Evolutionary conservation across 1,284 basidiomycete genomes (phyloP), one percentile per base, ranked within the genome.

Genomic region (Ganoderma sp.): DNA sequence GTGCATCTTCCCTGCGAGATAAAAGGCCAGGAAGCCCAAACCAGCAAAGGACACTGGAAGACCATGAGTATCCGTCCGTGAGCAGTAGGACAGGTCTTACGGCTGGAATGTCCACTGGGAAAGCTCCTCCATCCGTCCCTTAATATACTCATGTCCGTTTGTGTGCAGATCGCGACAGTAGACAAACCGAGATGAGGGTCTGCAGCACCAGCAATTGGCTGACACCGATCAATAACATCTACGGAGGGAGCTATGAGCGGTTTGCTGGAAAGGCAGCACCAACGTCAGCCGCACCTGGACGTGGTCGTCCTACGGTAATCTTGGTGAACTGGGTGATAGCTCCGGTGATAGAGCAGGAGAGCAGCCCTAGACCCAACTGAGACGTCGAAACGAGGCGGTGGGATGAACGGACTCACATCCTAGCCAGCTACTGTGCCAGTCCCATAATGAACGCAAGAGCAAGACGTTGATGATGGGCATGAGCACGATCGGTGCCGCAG

Each of bases 81-180:
- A 25, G 48, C 22, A 22, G 22, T 52, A 10, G 48, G 14, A 10
- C 10, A 0, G 68, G 8, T 84, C 87, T 54, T 80, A 95, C 88
- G 78, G 75, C 93, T 94, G 0, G 94, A 90, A 81, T 99, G 97
- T 0, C 97, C 97, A 62, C 93, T 96, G 5, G 95, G 95, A 80
- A 99, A 98, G 77, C 93, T 96, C 74, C 94, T 88, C 84, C 96
- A 99, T 0, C 97, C 97, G 77, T 97, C 95, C 41, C 85, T 82
- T 73, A 97, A 79, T 7, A 89, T 84, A 17, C 76, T 71, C 15
- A 78, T 75, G 75, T 94, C 81, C 0, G 84, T 85, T 73, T 90
- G 88, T 0, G 94, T 95, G 80, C 97, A 99, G 65, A 98, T 91
- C 1, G 85, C 84, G 64, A 86, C 88, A 2, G 85, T 91, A 0